Evolutionary conservation across 2,329 filamentous ascomycete species (phyloP), one percentile per base, ranked within the genome.

Genomic region (Scorias spongiosa): DNA sequence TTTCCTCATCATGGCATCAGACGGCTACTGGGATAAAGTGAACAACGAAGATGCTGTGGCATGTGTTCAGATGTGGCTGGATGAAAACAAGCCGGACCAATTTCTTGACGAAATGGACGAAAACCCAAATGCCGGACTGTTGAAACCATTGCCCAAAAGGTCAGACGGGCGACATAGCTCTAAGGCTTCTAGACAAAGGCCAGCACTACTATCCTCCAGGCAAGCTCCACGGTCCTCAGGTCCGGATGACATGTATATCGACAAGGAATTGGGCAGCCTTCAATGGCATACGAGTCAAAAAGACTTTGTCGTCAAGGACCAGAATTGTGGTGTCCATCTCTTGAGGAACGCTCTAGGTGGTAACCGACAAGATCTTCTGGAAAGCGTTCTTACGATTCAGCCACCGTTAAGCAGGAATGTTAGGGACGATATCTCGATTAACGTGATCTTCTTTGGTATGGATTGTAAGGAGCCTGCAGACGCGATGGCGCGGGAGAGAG

Each of bases 1-100:
- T 41, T 84, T 84, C 52, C 57, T 82, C 42, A 78, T 84, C 48
- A 65, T 84, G 50, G 80, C 78, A 0, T 75, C 71, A 0, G 80
- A 84, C 50, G 80, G 80, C 0, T 56, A 84, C 1, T 85, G 80
- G 60, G 58, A 62, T 40, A 46, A 51, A 11, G 53, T 62, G 42
- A 54, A 47, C 8, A 57, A 51, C 10, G 51, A 61, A 30, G 53
- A 60, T 32, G 60, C 60, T 10, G 59, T 62, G 4, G 42, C 48
- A 1, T 54, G 54, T 34, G 59, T 62, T 71, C 76, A 83, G 32
- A 64, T 62, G 46, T 84, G 78, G 76, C 55, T 73, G 10, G 62
- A 63, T 18, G 59, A 62, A 30, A 56, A 59, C 42, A 57, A 54
- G n/a, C 52, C 56, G 6, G 48, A 46, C 7, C 41, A 53, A 29